Conservation (phyloP, 164 flowering plant species). For the Magnolia sinica region DNA sequence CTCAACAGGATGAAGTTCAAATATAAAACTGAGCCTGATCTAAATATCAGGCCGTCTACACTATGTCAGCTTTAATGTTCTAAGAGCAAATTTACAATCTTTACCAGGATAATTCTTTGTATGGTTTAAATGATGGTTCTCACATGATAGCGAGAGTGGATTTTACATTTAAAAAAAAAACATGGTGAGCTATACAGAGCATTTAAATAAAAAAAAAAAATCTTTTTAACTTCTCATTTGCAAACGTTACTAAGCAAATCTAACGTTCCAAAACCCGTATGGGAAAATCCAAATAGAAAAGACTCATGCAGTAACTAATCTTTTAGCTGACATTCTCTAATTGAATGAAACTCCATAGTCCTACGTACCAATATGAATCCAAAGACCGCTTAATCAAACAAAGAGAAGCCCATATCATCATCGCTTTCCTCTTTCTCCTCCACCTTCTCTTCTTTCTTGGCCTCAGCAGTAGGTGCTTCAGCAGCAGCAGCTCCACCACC, state of each 20-base stretch:
- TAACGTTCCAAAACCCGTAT: neutral
- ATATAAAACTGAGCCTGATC: too few species aligned
- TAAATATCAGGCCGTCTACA: too few species aligned
- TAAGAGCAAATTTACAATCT: too few species aligned
- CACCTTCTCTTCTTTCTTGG: constrained; percentile 60
- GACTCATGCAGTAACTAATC: neutral
- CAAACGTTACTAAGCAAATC: neutral
- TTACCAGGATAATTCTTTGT: too few species aligned
- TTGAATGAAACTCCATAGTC: neutral
- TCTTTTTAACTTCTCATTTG: neutral
- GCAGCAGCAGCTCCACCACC: constrained; percentile 43
- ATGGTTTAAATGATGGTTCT: too few species aligned
- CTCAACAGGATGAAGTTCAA: too few species aligned
- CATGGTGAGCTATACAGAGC: too few species aligned
- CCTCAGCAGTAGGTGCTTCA: constrained; percentile 45
- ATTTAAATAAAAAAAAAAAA: too few species aligned
- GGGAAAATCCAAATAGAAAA: neutral
- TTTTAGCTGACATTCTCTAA: neutral
- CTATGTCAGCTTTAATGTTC: too few species aligned
- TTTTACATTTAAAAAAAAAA: too few species aligned
- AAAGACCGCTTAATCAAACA: constrained; percentile 34
- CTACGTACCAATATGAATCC: neutral
- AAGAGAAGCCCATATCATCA: constrained; percentile 58
- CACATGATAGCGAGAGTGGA: too few species aligned
- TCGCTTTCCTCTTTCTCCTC: constrained; percentile 76